Percentiles rank a stretch among this genome's conserved stretches.
phyloP scores from a whole-genome alignment of 2,329 filamentous ascomycete genomes.

The Aphanocladium album region DNA sequence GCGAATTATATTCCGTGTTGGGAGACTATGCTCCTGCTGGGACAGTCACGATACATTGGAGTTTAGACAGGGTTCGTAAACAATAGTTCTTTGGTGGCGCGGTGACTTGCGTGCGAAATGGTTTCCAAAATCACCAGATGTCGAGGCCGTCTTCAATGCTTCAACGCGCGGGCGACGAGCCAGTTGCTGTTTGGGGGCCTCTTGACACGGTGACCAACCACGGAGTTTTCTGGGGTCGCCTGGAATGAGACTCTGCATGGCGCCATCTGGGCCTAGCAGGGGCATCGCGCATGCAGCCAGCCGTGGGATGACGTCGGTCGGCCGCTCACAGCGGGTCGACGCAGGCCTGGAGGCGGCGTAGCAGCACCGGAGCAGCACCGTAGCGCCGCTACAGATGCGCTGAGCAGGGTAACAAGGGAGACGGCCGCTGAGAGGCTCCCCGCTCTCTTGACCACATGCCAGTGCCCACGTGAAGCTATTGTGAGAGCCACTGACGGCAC shows the following conservation, averaged over 20 bases:
- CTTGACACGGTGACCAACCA: not conserved
- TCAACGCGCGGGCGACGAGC: too few relatives aligned
- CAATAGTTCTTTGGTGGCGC: too few relatives aligned
- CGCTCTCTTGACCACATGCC: constrained; percentile 12
- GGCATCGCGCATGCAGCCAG: not conserved
- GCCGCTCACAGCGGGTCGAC: not conserved
- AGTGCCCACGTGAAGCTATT: constrained; percentile 11
- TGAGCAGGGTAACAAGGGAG: not conserved
- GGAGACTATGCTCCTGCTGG: too few relatives aligned
- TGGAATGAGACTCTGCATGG: not conserved
- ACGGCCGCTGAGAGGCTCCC: not conserved
- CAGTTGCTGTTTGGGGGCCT: too few relatives aligned
- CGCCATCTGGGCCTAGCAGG: not conserved
- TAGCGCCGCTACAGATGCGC: not conserved
- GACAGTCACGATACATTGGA: too few relatives aligned
- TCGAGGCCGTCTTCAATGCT: too few relatives aligned
- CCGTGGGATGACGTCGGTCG: constrained; percentile 2
- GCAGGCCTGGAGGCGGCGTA: not conserved
- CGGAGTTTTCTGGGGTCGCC: not conserved
- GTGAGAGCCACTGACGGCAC: not conserved
- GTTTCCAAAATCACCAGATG: too few relatives aligned
- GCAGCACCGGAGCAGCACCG: not conserved
- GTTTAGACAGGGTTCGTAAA: too few relatives aligned
- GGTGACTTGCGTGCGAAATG: too few relatives aligned
- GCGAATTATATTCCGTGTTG: too few relatives aligned